A percentile compares a stretch with the other conserved stretches of the same genome.
phyloP scores from a whole-genome alignment of 805 yeast genomes.

The Zygosaccharomyces siamensis region DNA sequence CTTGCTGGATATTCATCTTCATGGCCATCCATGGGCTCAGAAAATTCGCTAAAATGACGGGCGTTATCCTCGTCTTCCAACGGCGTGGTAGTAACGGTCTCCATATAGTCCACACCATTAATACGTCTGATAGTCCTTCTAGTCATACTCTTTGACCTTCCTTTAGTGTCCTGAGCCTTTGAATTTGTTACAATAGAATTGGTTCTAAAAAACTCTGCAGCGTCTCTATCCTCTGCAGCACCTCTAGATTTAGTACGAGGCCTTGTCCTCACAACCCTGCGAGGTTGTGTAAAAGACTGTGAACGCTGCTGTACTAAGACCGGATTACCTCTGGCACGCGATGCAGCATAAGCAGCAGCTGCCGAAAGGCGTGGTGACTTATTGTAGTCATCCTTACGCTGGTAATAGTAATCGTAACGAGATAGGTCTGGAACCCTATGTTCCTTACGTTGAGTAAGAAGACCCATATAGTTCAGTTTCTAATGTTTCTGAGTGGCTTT shows the following conservation, averaged over 20 bases:
- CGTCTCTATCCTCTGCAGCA: background rate
- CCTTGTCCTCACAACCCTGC: constrained; percentile 7
- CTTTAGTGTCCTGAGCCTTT: constrained; percentile 45
- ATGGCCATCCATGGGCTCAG: constrained; percentile 15
- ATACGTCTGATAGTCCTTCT: constrained; percentile 47
- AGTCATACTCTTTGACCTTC: constrained; percentile 53
- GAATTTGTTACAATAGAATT: constrained; percentile 44
- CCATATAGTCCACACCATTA: constrained; percentile 46
- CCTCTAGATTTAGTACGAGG: background rate
- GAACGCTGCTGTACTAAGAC: constrained; percentile 4
- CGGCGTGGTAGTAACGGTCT: constrained; percentile 42
- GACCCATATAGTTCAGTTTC: background rate
- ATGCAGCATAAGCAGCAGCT: constrained; percentile 33
- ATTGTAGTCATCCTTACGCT: constrained; percentile 22
- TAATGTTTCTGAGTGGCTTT: background rate
- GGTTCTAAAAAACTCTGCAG: constrained; percentile 20
- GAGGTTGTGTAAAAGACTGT: background rate
- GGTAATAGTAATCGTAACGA: constrained; percentile 35
- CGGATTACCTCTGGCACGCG: constrained; percentile 5
- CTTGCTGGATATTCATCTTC: constrained; percentile 6
- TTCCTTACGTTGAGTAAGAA: constrained; percentile 18
- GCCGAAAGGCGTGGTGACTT: constrained; percentile 22
- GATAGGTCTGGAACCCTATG: constrained; percentile 37
- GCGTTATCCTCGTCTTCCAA: constrained; percentile 26
- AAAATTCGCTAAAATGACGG: constrained; percentile 31